Conservation (phyloP, 2,329 filamentous ascomycete species). For the Exophiala lecanii-corni region DNA sequence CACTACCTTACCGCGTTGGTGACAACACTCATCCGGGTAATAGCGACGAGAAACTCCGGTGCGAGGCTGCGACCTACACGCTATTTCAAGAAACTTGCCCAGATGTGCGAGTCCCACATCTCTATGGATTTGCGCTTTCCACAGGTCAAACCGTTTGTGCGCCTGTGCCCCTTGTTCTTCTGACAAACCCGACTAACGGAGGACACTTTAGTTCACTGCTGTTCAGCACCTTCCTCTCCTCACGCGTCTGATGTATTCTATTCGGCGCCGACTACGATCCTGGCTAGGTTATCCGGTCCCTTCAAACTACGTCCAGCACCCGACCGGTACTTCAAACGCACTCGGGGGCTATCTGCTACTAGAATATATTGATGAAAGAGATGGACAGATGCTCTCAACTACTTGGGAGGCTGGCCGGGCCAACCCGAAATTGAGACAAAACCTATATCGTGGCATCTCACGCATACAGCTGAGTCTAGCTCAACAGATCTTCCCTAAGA, state of each 20-base stretch:
- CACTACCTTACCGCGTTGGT: neutral
- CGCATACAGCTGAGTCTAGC: slow-evolving; percentile 26
- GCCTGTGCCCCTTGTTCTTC: neutral
- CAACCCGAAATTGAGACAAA: slow-evolving; percentile 1
- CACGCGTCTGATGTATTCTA: neutral
- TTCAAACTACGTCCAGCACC: slow-evolving; percentile 1
- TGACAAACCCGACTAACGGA: neutral
- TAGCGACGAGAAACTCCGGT: neutral
- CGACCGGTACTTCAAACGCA: neutral
- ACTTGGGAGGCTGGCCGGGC: neutral
- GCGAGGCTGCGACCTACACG: neutral
- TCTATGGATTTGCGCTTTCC: neutral
- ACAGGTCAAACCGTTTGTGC: neutral
- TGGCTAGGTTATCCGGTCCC: slow-evolving; percentile 2
- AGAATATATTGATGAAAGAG: slow-evolving; percentile 1
- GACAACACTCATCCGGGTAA: neutral
- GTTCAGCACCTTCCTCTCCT: slow-evolving; percentile 2
- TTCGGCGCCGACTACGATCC: neutral
- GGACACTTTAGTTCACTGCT: neutral
- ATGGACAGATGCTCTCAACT: neutral
- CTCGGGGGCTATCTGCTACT: neutral
- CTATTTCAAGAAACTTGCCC: neutral
- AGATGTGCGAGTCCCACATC: neutral
- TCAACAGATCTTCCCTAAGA: slow-evolving; percentile 15
- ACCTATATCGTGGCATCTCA: slow-evolving; percentile 26